phyloP scores from a whole-genome alignment of 2,329 filamentous ascomycete species.

The Calonectria multiphialidica region DNA sequence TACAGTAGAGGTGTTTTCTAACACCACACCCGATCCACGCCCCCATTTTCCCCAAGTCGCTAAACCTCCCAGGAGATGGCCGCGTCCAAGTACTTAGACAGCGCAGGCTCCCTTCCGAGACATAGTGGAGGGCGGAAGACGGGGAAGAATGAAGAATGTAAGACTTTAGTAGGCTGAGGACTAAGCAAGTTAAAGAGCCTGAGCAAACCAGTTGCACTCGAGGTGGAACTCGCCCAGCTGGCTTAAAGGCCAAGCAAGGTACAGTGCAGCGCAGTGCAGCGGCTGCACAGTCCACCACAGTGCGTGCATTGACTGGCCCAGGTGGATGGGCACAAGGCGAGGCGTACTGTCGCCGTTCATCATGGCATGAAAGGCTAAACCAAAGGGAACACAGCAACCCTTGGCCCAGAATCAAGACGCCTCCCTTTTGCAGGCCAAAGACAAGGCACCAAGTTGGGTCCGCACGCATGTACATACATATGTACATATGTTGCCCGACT shows the following conservation, averaged over 20 bases:
- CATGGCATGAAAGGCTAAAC: conserved; percentile 2
- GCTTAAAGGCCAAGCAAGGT: conserved; percentile 25
- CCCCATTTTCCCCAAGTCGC: background rate
- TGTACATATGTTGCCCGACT: conserved; percentile 8
- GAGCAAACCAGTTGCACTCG: conserved; percentile 15
- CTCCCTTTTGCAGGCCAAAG: background rate
- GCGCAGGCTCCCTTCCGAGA: background rate
- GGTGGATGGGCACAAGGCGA: background rate
- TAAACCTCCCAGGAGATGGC: background rate
- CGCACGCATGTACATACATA: conserved; percentile 2
- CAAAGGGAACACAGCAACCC: background rate
- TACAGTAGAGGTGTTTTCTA: background rate
- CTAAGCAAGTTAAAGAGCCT: conserved; percentile 6
- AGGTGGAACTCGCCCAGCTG: conserved; percentile 19
- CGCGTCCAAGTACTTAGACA: conserved; percentile 1
- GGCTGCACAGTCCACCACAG: conserved; percentile 18
- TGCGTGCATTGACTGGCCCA: conserved; percentile 1
- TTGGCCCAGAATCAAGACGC: conserved; percentile 9
- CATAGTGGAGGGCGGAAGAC: background rate
- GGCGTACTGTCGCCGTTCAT: background rate
- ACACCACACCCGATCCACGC: conserved; percentile 1
- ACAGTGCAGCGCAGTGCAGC: conserved; percentile 24
- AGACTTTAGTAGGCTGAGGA: background rate
- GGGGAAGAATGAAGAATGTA: background rate
- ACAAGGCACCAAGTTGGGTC: conserved; percentile 1